Evolutionary conservation across 495 filamentous ascomycete species (phyloP).

Genomic region (Entonaema liquescens): DNA sequence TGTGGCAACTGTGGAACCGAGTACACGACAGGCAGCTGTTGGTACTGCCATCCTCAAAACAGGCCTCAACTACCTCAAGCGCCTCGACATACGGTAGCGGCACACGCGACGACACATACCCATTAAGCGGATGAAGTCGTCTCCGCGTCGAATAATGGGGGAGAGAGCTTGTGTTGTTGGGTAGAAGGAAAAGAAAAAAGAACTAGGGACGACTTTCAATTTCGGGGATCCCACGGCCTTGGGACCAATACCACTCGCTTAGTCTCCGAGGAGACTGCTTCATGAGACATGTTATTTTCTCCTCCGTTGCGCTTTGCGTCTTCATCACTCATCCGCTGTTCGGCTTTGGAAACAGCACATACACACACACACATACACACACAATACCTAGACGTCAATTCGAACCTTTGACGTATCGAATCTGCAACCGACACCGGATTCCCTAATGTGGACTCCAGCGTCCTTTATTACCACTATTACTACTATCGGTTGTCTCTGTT

Average conservation of each 20-base stretch:
- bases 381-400: slow-evolving; percentile 3
- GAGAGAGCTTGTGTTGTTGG: background rate
- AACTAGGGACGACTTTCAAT: slow-evolving; percentile 10
- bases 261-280: slow-evolving; percentile 16
- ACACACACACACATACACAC: slow-evolving; percentile 2
- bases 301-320: slow-evolving; percentile 23
- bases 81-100: background rate
- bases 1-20: slow-evolving; percentile 49
- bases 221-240: slow-evolving; percentile 15
- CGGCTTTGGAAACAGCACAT: slow-evolving; percentile 3
- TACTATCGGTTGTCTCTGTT: background rate
- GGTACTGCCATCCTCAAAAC: slow-evolving; percentile 49
- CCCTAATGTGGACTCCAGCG: slow-evolving; percentile 6
- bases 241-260: slow-evolving; percentile 19
- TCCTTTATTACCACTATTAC: no score
- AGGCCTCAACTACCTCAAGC: slow-evolving; percentile 18
- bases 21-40: slow-evolving; percentile 49
- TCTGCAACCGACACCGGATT: slow-evolving; percentile 15
- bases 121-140: slow-evolving; percentile 24
- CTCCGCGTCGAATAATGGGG: slow-evolving; percentile 1
- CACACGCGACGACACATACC: slow-evolving; percentile 17
- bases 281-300: slow-evolving; percentile 15
- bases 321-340: slow-evolving; percentile 2
- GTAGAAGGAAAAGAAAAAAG: slow-evolving; percentile 11
- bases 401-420: slow-evolving; percentile 24